Evolutionary conservation across 352 stramenopile genomes (phyloP).

Genomic region (Pythium dissimile): DNA sequence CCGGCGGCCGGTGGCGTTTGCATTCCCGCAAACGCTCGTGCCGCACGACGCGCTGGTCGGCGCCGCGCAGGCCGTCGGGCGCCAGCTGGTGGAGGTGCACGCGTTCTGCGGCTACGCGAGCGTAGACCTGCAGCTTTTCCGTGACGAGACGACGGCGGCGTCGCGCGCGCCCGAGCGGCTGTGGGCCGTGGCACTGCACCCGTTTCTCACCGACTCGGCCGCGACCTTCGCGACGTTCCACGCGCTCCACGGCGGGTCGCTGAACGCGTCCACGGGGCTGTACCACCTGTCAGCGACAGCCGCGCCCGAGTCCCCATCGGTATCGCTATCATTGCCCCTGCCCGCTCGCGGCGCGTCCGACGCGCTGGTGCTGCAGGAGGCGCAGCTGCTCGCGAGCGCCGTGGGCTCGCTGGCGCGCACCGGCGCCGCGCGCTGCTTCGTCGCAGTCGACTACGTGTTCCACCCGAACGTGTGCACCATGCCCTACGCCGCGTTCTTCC

Average conservation of each 20-base stretch:
- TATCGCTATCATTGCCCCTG: not conserved
- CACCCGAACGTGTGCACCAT: slow-evolving; percentile 80
- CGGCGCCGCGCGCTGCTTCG: slow-evolving; percentile 46
- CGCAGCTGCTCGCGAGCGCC: slow-evolving; percentile 17
- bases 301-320: not conserved
- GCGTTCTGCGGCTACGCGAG: slow-evolving; percentile 80
- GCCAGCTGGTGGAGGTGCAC: slow-evolving; percentile 31
- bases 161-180: slow-evolving; percentile 38
- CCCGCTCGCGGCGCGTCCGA: not conserved
- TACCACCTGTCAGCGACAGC: slow-evolving; percentile 31
- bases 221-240: slow-evolving; percentile 71
- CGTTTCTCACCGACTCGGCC: slow-evolving; percentile 76
- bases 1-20: slow-evolving; percentile 44
- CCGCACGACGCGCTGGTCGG: slow-evolving; percentile 70
- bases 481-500: slow-evolving; percentile 83
- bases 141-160: slow-evolving; percentile 34
- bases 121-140: slow-evolving; percentile 76
- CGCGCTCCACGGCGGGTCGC: slow-evolving; percentile 41
- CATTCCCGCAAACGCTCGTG: slow-evolving; percentile 79
- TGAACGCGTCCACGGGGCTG: slow-evolving; percentile 34
- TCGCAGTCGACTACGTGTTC: slow-evolving; percentile 72
- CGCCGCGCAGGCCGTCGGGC: slow-evolving; percentile 47
- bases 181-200: slow-evolving; percentile 71
- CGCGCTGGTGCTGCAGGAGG: slow-evolving; percentile 23
- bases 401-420: slow-evolving; percentile 7